These are phyloP conservation scores for Geranium brycei DNA, from an alignment of 345 rosid genomes.

Conservation along the genomic window DNA sequence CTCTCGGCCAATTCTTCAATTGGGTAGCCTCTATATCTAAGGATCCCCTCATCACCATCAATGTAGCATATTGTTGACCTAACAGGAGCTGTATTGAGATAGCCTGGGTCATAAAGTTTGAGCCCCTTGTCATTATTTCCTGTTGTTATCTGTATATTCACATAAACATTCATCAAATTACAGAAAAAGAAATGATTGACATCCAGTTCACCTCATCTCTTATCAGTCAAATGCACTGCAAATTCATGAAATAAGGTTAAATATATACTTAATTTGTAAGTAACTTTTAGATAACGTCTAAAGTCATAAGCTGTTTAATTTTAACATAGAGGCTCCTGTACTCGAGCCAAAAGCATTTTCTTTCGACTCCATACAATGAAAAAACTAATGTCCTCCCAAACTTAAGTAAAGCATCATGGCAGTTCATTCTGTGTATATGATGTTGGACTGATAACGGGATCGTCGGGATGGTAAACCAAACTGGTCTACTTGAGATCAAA, in stretches of 20 bases:
- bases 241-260: no score
- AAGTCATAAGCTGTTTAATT: not conserved
- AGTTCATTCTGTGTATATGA: not conserved
- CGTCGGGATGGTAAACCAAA: not conserved
- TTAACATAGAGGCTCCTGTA: not conserved
- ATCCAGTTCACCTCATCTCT: no score
- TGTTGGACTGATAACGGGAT: not conserved
- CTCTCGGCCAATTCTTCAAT: conserved; percentile 75
- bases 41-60: conserved; percentile 88
- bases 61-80: conserved; percentile 73
- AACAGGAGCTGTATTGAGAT: conserved; percentile 88
- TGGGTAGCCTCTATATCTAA: conserved; percentile 75
- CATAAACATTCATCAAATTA: not conserved
- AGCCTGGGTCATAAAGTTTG: conserved; percentile 85
- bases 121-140: conserved; percentile 74
- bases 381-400: not conserved
- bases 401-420: not conserved
- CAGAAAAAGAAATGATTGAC: not conserved
- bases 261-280: not conserved
- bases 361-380: not conserved
- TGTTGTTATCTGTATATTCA: conserved; percentile 38
- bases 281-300: not conserved
- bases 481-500: not conserved
- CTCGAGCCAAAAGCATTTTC: not conserved
- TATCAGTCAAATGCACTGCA: no score